These are phyloP conservation scores for Coelastrella sp. DNA, from an alignment of 139 green algal species.

Conservation along the genomic window DNA sequence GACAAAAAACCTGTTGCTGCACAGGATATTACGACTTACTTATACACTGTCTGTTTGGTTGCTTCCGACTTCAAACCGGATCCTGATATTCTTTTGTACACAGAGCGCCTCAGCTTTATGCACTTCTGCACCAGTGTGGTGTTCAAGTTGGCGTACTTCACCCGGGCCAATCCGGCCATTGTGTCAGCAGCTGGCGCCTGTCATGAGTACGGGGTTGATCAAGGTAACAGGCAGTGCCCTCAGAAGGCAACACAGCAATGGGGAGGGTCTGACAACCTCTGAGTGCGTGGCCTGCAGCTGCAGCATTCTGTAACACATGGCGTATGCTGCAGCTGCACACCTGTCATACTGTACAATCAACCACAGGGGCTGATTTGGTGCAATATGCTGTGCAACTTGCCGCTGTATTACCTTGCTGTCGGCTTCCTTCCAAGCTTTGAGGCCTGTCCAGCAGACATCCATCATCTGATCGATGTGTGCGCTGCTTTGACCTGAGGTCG, in stretches of 20 bases:
- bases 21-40: not conserved
- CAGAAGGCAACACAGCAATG: too few species aligned
- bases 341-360: too few species aligned
- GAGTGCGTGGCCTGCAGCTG: too few species aligned
- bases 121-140: constrained; percentile 23
- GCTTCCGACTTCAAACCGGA: not conserved
- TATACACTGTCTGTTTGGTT: constrained; percentile 38
- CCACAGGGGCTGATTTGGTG: too few species aligned
- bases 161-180: not conserved
- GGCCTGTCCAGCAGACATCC: not conserved
- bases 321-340: too few species aligned
- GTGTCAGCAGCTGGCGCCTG: not conserved
- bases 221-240: too few species aligned
- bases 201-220: too few species aligned
- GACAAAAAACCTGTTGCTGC: not conserved
- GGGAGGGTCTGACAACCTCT: too few species aligned
- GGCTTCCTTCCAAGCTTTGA: not conserved
- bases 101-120: not conserved
- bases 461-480: not conserved
- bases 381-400: too few species aligned
- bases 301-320: too few species aligned
- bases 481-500: not conserved
- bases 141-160: not conserved
- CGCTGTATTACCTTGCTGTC: too few species aligned
- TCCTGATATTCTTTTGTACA: constrained; percentile 30